Conservation (phyloP, 2,329 filamentous ascomycete genomes). For the Aphanocladium album region DNA sequence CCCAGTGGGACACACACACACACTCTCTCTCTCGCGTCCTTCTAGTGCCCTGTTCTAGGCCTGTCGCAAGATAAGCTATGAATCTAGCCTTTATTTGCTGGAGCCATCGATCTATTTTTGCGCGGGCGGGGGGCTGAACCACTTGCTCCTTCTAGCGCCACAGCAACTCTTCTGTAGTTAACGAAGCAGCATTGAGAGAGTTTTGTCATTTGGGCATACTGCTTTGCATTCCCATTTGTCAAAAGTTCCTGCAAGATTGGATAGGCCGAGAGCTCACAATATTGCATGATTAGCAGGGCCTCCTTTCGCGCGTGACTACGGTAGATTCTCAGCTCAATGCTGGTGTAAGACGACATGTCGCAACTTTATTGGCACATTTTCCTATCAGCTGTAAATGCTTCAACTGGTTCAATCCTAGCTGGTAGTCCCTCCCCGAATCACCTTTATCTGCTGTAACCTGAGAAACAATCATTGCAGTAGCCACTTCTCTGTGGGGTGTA, state of each 20-base stretch:
- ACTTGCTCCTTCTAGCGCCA: background rate
- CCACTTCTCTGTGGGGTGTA: background rate
- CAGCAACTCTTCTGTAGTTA: background rate
- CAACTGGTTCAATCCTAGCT: too few species aligned
- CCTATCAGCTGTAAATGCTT: too few species aligned
- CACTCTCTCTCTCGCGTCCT: background rate
- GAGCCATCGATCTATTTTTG: constrained; percentile 2
- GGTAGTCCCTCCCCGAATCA: too few species aligned
- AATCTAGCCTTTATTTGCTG: constrained; percentile 7
- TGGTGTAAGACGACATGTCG: too few species aligned
- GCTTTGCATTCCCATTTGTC: background rate
- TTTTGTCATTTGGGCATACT: background rate
- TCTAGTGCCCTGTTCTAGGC: background rate
- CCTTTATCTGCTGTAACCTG: too few species aligned
- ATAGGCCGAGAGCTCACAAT: background rate
- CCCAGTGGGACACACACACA: too few species aligned
- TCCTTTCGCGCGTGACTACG: background rate
- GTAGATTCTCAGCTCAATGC: background rate
- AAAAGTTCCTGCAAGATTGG: background rate
- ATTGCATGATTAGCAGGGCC: background rate
- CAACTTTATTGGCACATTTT: too few species aligned
- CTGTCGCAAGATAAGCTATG: background rate
- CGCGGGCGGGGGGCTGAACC: background rate
- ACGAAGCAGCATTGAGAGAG: background rate
- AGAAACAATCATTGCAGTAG: background rate